Evolutionary conservation across 768 basidiomycete genomes (phyloP), one percentile per base, ranked within the genome.

Genomic region (Lactarius vividus): DNA sequence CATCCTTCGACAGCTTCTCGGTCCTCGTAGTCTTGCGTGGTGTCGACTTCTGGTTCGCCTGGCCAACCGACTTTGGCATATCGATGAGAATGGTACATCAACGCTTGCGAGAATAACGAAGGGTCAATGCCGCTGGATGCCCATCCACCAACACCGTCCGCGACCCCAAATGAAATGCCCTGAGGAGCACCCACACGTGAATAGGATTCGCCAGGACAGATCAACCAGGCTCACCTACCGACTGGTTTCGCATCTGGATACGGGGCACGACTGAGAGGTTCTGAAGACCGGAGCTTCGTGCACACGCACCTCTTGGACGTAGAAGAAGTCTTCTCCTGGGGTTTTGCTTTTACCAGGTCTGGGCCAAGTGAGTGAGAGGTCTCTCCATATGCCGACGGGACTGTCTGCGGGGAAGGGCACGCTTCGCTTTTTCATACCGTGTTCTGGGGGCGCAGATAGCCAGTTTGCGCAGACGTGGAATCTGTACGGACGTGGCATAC

Each of bases 111-210:
- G 79, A 96, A 98, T 54, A 96, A 79, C 0, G 93, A 88, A 1
- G 93, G 93, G 76, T 97, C 94, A 60, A 92, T 84, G 18, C 92
- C 90, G 31, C 85, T 84, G 42, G 88, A 85, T 57, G 85, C 83
- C 96, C 96, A 98, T 23, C 95, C 94, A 2, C 94, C 94, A 4
- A 97, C 94, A 23, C 95, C 95, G 71, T 98, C 95, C 44, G 94
- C 92, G 5, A 97, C 85, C 42, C 92, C 94, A 61, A 97, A 81
- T 2, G 89, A 84, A 33, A 92, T 74, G 28, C 91, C 90, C 90
- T 92, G 35, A n/a, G 28, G 26, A 16, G 35, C 52, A 23, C 59
- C 26, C 49, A 61, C 37, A 54, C 54, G 59, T 71, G 71, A 62
- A 61, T 59, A 55, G 63, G 63, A 66, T 59, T 69, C 28, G 26